Evolutionary conservation across 2,329 filamentous ascomycete genomes (phyloP), one percentile per base, ranked within the genome.

Genomic region (Septoria petroselini): DNA sequence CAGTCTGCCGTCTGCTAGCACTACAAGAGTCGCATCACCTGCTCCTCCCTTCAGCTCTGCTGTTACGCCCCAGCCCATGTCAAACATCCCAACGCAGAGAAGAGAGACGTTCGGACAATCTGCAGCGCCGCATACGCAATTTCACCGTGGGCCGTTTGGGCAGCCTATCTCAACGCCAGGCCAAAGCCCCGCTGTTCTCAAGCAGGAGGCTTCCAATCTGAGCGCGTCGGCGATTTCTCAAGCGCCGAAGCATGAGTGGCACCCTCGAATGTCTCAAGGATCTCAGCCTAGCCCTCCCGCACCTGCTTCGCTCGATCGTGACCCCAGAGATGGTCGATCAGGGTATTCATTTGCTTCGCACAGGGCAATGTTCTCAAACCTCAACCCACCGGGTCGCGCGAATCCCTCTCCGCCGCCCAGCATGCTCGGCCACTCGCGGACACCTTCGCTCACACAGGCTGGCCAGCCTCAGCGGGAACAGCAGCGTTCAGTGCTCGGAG

Each of bases 401-500:
- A 66, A 66, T 38, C 65, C 66, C 7, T 68, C 67, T 8, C 66
- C 68, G 7, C 68, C 68, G n/a, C 67, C 67, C 2, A 59, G 60
- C 41, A 45, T 55, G 45, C 58, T 62, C 38, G 43, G 51, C 1
- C 66, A 69, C 43, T 68, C 66, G 7, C 58, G 64, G 15, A 69
- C 65, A 7, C 58, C 65, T 6, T 68, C 65, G 12, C 48, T 66
- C 7, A 60, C 58, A 7, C 57, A 60, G 19, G 30, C 39, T 6
- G 49, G 21, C 11, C 55, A 53, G 17, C 52, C 60, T 8, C 56
- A 57, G 4, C 49, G 57, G 41, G 60, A 64, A 17, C 52, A 57
- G 21, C 29, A 23, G 30, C 57, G 61, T 52, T 39, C 55, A 34
- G 23, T 50, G 21, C 38, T 58, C 43, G 38, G 50, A 37, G 48